Evolutionary conservation across 352 stramenopile species (phyloP).

Genomic region (Globisporangium middletonii): DNA sequence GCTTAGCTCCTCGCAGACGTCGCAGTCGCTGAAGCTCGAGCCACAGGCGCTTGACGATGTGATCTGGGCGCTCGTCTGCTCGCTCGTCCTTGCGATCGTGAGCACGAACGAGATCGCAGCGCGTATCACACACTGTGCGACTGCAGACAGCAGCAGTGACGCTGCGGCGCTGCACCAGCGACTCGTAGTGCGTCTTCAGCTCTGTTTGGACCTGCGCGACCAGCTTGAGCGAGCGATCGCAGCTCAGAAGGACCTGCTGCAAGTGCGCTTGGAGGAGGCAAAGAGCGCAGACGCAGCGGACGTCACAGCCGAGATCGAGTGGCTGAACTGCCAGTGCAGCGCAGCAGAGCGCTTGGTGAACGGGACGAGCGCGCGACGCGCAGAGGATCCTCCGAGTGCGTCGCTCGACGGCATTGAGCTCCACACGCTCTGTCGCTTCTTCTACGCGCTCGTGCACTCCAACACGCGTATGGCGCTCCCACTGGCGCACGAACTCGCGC

Average conservation of each 20-base stretch:
- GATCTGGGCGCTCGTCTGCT: slow-evolving; percentile 52
- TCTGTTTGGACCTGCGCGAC: slow-evolving; percentile 42
- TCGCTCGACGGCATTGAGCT: slow-evolving; percentile 52
- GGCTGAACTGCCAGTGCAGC: slow-evolving; percentile 22
- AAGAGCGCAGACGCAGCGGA: neutral
- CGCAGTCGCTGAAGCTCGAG: slow-evolving; percentile 3
- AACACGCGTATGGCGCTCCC: slow-evolving; percentile 19
- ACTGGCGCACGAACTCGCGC: slow-evolving; percentile 36
- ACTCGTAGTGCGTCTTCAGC: slow-evolving; percentile 23
- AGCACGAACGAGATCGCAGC: slow-evolving; percentile 16
- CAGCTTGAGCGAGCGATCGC: slow-evolving; percentile 31
- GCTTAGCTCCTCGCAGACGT: slow-evolving; percentile 5
- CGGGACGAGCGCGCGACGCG: slow-evolving; percentile 22
- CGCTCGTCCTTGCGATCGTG: slow-evolving; percentile 33
- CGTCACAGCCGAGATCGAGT: slow-evolving; percentile 21
- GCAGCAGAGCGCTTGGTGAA: slow-evolving; percentile 31
- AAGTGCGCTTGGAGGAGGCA: slow-evolving; percentile 1
- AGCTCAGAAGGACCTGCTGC: slow-evolving; percentile 21
- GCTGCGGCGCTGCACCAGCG: slow-evolving; percentile 8
- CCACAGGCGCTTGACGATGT: slow-evolving; percentile 18
- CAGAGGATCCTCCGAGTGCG: slow-evolving; percentile 22
- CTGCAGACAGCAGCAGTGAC: neutral
- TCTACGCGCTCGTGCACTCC: slow-evolving; percentile 37
- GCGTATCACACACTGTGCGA: neutral
- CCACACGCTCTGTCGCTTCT: slow-evolving; percentile 39